Conservation (phyloP, 208 protist genomes). For the Porcisia hertigi region DNA sequence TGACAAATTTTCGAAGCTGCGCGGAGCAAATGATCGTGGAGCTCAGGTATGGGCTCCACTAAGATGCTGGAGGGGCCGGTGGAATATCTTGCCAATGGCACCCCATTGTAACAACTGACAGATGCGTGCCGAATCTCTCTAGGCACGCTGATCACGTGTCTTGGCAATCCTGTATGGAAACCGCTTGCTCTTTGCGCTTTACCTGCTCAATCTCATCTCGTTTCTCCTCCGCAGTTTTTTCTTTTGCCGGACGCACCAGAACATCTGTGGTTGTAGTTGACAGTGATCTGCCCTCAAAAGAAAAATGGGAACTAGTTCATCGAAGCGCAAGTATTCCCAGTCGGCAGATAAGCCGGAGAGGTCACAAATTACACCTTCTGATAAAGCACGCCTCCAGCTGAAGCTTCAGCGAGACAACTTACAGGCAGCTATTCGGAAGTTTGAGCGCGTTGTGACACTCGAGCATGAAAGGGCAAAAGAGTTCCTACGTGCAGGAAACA, state of each 20-base stretch:
- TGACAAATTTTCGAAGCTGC: not conserved
- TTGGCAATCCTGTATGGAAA: not conserved
- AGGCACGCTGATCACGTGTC: not conserved
- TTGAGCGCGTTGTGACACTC: constrained; percentile 49
- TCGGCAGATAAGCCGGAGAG: not conserved
- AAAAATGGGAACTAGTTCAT: constrained; percentile 21
- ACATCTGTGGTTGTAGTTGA: not conserved
- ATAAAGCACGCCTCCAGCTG: constrained; percentile 76
- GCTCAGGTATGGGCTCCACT: not conserved
- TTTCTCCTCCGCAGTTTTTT: not conserved
- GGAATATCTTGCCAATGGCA: not conserved
- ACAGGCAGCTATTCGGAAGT: constrained; percentile 61
- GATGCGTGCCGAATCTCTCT: not conserved
- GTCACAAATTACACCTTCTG: constrained; percentile 60
- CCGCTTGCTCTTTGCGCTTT: not conserved
- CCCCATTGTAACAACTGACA: not conserved
- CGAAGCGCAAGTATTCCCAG: constrained; percentile 13
- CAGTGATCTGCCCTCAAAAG: not conserved
- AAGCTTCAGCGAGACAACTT: constrained; percentile 85
- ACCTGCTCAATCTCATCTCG: not conserved
- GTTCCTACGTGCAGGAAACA: constrained; percentile 68
- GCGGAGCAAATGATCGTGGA: not conserved
- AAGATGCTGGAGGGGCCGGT: not conserved
- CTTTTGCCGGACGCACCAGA: not conserved
- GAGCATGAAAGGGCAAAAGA: constrained; percentile 72